These are phyloP conservation scores for Miscanthus lutarioriparius DNA, from an alignment of 176 grass and related monocot species.

Conservation along the genomic window DNA sequence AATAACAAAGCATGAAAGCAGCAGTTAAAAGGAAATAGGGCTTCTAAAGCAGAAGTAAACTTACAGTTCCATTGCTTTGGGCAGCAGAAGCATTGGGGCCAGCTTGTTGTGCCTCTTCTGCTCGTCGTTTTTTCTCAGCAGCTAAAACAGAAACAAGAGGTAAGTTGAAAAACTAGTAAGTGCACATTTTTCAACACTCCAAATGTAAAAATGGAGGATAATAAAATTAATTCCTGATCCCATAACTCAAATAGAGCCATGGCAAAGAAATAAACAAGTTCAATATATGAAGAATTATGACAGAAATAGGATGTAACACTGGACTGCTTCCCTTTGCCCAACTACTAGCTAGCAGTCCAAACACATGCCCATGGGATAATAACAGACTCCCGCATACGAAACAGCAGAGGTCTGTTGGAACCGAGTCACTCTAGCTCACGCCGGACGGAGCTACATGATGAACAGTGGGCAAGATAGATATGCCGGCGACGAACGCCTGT, in stretches of 20 bases:
- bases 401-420: too few relatives aligned
- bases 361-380: neutral
- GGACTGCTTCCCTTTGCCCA: neutral
- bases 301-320: neutral
- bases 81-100: conserved; percentile 48
- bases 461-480: too few relatives aligned
- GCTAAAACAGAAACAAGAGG: conserved; percentile 39
- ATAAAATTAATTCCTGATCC: neutral
- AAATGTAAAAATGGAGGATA: conserved; percentile 22
- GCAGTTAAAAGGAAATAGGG: neutral
- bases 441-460: too few relatives aligned
- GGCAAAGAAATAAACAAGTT: neutral
- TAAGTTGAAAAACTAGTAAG: conserved; percentile 29
- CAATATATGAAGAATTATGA: neutral
- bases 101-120: conserved; percentile 68
- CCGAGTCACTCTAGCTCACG: too few relatives aligned
- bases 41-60: conserved; percentile 33
- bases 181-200: neutral
- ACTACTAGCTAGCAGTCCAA: neutral
- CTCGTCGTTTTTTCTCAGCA: conserved; percentile 72
- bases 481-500: too few relatives aligned
- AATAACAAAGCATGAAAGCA: neutral
- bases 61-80: conserved; percentile 90
- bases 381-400: neutral
- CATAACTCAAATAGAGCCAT: neutral